Base-by-base conservation (phyloP, 1,284 basidiomycete genomes). In the Rugosomyces carneus region DNA sequence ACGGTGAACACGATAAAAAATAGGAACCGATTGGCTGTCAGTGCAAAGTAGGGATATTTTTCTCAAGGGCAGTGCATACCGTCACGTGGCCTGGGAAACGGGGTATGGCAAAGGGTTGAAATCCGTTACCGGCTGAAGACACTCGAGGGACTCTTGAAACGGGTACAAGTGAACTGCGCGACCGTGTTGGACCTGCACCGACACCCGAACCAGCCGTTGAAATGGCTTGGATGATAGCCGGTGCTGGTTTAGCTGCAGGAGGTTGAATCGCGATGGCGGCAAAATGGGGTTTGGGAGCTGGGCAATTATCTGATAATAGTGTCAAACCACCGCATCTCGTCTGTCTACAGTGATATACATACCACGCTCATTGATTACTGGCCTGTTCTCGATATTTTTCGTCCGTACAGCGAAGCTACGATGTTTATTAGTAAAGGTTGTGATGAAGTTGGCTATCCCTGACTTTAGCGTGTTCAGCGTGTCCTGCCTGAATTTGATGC, bases 391-490 rank as follows among this genome's bases (percentile, higher is more conserved):
- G 3, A 90, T 68, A 52, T 88, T 84, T 71, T 87, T 86, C 16
- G 87, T 86, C 27, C 83, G 76, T 21, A 80, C 79, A 11, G 87
- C 86, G 57, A 89, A 89, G 58, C 85, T 89, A 54, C 16, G 44
- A 23, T 19, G 16, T 24, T 51, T 31, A 32, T 46, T 9, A 45
- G 31, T 5, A 26, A n/a, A 29, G 29, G 44, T 23, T 24, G 37
- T 16, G 29, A 9, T n/a, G n/a, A 48, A 42, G 8, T 10, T 24
- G 8, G 20, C 21, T 27, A 39, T n/a, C 21, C 65, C 73, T 36
- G 54, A 89, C 86, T 89, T 88, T 18, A 92, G 70, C 2, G 89
- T 91, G 60, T 91, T 90, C 23, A 90, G 68, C 2, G 87, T 89
- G 64, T 92, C 89, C 59, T 86, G 80, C 45, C 86, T 71, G 54